Evolutionary conservation across 129 eudicot genomes (phyloP), one percentile per base, ranked within the genome.

Genomic region (Artemisia argyi): DNA sequence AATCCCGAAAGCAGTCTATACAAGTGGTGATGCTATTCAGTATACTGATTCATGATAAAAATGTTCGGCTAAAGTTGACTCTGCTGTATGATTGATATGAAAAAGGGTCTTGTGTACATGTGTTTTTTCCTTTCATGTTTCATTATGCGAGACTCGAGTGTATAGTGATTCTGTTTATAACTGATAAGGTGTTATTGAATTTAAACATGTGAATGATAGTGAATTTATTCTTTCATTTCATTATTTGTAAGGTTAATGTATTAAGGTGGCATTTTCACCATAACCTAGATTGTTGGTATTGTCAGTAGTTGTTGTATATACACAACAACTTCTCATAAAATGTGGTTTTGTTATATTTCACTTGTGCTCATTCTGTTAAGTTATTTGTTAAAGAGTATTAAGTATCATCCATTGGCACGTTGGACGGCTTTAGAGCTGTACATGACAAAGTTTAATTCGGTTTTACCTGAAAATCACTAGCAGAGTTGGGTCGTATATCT

Each of bases 141-240:
- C 30, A 28, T 59, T 46, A n/a, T 53, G 32, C 10, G 77, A 62
- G 77, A 61, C 0, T 69, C 56, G 46, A 18, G 64, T 77, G 76
- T 78, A 71, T 54, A 78, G 76, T 70, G 52, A 77, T 71, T 52
- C 44, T 73, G 48, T 61, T 35, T 35, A 35, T 35, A 35, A 35
- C 42, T 35, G 48, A 18, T 15, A 48, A 42, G 50, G 16, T 53
- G 30, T 44, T 50, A 52, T n/a, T 50, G 51, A 61, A 19, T 69
- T 12, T 1, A 52, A 52, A 54, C 66, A 50, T 62, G 61, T 30
- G 69, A 14, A 30, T 19, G 8, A 5, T 39, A 59, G n/a, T 52
- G 51, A 50, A 52, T 1, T 35, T 1, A 22, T 77, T 62, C 30
- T 50, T 77, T 39, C 1, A 15, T 20, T 56, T 18, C 9, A 16